Percentiles rank a stretch among this genome's conserved stretches.
Conservation (phyloP, 2,329 filamentous ascomycete species). For the Periglandula ipomoeae region DNA sequence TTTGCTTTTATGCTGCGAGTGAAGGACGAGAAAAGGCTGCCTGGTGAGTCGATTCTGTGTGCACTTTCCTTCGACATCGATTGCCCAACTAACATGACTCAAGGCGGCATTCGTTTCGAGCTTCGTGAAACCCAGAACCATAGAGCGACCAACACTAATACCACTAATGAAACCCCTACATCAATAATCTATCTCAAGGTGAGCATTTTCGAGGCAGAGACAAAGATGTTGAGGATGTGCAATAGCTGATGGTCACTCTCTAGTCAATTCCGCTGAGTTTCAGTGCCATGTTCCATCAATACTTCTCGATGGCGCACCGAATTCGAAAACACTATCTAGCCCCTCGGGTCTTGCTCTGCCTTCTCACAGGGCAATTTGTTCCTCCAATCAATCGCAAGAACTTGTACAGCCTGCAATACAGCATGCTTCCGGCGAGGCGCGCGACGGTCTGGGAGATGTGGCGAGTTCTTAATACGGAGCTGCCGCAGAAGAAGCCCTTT, state of each 20-base stretch:
- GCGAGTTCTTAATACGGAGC: conserved; percentile 52
- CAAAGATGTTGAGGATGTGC: not conserved
- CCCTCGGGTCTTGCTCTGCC: conserved; percentile 75
- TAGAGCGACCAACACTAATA: conserved; percentile 30
- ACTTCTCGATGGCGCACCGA: conserved; percentile 86
- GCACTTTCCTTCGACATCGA: not conserved
- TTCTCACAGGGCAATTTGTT: conserved; percentile 84
- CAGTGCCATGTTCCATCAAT: conserved; percentile 92
- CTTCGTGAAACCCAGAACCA: conserved; percentile 62
- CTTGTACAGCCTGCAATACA: conserved; percentile 93
- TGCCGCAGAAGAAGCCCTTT: conserved; percentile 35
- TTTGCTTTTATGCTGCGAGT: conserved; percentile 94
- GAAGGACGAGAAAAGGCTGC: conserved; percentile 84
- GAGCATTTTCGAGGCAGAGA: conserved; percentile 12
- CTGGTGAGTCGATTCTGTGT: conserved; percentile 46
- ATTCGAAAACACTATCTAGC: conserved; percentile 94
- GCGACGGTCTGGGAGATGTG: conserved; percentile 81
- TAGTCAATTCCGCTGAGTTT: conserved; percentile 84
- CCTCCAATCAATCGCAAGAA: conserved; percentile 92
- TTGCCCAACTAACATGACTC: conserved; percentile 7
- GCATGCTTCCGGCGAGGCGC: conserved; percentile 81
- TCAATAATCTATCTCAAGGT: conserved; percentile 86
- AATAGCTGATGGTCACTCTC: conserved; percentile 1
- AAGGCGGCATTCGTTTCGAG: conserved; percentile 73
- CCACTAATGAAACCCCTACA: conserved; percentile 46